These are phyloP conservation scores for Pyrenophora seminiperda DNA, from an alignment of 2,329 filamentous ascomycete species.

Conservation along the genomic window DNA sequence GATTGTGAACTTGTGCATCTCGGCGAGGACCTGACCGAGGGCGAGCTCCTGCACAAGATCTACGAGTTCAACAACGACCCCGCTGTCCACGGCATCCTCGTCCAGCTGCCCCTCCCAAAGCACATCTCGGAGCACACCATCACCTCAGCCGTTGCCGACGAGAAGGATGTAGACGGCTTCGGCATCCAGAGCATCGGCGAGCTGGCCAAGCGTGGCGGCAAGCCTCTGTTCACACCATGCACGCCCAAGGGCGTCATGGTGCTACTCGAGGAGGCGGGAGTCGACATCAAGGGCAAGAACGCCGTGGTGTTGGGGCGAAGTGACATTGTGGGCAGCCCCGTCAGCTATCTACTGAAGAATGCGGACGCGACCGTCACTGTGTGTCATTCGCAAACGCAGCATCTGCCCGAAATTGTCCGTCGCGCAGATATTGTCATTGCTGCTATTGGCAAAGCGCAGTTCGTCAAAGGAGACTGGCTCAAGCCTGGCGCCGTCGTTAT, in stretches of 20 bases:
- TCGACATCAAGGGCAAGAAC: constrained; percentile 85
- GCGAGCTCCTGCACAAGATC: constrained; percentile 84
- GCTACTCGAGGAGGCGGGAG: constrained; percentile 79
- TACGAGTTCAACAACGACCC: constrained; percentile 84
- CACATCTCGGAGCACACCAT: constrained; percentile 89
- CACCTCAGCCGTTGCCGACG: constrained; percentile 86
- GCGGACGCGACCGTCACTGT: constrained; percentile 96
- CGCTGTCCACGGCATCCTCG: constrained; percentile 85
- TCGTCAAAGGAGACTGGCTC: constrained; percentile 93
- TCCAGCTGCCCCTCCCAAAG: constrained; percentile 87
- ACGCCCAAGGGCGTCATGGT: constrained; percentile 98
- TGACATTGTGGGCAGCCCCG: constrained; percentile 95
- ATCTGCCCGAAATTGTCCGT: constrained; percentile 75
- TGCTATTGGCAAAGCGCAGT: constrained; percentile 84
- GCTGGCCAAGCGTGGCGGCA: constrained; percentile 91
- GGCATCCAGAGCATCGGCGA: constrained; percentile 94
- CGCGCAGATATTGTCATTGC: constrained; percentile 87
- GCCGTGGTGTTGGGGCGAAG: constrained; percentile 93
- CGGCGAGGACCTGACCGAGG: constrained; percentile 78
- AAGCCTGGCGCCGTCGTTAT: constrained; percentile 96
- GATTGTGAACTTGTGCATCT: constrained; percentile 84
- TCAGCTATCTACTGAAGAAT: constrained; percentile 93
- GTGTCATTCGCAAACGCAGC: constrained; percentile 86
- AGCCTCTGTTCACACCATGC: constrained; percentile 88
- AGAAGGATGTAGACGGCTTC: constrained; percentile 98